Base-by-base conservation (phyloP, 768 basidiomycete genomes). In the Xerocomellus dryophilus region DNA sequence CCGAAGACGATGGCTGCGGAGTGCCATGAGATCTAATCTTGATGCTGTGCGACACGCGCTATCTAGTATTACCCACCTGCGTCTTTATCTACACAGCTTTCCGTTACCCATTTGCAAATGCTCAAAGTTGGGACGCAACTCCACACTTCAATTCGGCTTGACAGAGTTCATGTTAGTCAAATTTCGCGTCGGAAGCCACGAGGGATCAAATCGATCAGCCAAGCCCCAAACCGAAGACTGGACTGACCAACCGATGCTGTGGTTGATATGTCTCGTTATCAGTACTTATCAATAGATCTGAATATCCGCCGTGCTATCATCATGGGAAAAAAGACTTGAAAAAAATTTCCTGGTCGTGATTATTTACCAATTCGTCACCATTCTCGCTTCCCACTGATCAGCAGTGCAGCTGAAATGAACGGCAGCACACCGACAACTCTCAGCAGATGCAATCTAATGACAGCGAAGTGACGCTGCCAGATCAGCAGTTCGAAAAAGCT, bases 381-480 rank as follows among this genome's bases (percentile, higher is more conserved):
- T 43, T 29, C 31, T 36, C 34, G 31, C 29, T 29, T 29, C 29
- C 29, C 29, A 10, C 29, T 25, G 25, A 29, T 10, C 29, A 29
- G 29, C 29, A 29, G 29, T 29, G 10, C 29, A 29, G 29, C 29
- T 29, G 29, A 29, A 29, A 29, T 29, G 29, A 29, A 29, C 29
- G 29, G 9, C 29, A 29, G 29, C 10, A 10, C 29, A 10, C 29
- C 9, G 9, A 29, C 9, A 29, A 29, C 32, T 41, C 45, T 43
- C 42, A 43, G n/a, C 57, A 49, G 43, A 54, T 54, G 23, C 29
- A 38, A 53, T 59, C 35, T 29, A 34, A 43, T 40, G 31, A 43
- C 43, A 36, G 56, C 21, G 38, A 50, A 12, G 47, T 40, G 25
- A 31, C 18, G 34, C 35, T 43, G 42, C 5, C 17, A 14, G 47